Evolutionary conservation across 106 monocot species (phyloP), one percentile per base, ranked within the genome.

Genomic region (Dendrobium catenatum): DNA sequence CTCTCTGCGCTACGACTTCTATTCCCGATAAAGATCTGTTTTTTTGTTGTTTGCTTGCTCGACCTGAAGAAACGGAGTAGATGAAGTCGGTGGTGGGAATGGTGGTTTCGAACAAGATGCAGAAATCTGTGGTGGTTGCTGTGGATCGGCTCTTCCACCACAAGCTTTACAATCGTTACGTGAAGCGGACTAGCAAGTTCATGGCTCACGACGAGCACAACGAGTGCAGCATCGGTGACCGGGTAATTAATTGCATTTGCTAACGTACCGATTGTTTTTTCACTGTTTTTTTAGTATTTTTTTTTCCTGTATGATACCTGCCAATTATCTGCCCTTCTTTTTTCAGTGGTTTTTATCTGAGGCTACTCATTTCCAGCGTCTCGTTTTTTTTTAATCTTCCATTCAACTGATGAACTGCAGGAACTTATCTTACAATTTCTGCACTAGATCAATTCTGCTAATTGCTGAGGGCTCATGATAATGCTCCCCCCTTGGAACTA

Each of bases 101-200:
- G 80, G 96, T 96, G 89, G 90, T 96, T 27, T 93, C 93, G 77
- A 93, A 93, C 86, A 96, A 93, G 90, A 96, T 96, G 96, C 96
- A 93, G 84, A 96, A 96, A 77, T 96, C 96, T 72, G 96, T 96
- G 81, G 96, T 96, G 82, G 96, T 93, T 73, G 93, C 96, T 72
- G 93, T 96, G 84, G 96, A 96, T 46, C 96, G 91, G 20, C 84
- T 96, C 66, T 93, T 91, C 81, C 93, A 88, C 80, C 81, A 96
- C 87, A 90, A 92, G 83, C 46, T 87, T 43, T 96, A 93, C 91
- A 94, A 96, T 19, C 91, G 96, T 77, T 96, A 96, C 82, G 84
- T 94, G 55, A 96, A 93, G 88, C 81, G 96, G 82, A 96, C 96
- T 58, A 88, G 86, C 87, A 96, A 94, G 73, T 96, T 93, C 89